These are phyloP conservation scores for Alternaria rosae DNA, from an alignment of 2,329 filamentous ascomycete species.

Conservation along the genomic window DNA sequence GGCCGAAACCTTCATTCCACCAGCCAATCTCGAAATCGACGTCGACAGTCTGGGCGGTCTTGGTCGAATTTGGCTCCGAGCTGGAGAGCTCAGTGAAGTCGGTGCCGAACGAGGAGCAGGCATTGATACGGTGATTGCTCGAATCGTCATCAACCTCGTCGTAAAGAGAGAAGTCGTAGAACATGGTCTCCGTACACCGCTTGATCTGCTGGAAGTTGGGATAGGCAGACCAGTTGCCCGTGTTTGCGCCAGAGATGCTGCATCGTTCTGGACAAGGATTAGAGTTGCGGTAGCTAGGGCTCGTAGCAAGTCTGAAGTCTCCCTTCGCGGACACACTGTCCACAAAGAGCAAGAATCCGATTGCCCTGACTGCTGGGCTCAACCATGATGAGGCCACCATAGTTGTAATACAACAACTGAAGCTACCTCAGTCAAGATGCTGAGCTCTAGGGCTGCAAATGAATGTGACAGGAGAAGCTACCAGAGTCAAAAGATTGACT, in stretches of 20 bases:
- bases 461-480: background rate
- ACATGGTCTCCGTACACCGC: conserved; percentile 2
- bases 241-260: background rate
- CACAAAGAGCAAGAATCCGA: background rate
- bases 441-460: background rate
- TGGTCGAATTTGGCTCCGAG: background rate
- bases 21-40: conserved; percentile 1
- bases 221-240: conserved; percentile 6
- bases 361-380: background rate
- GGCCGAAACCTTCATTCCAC: conserved; percentile 1
- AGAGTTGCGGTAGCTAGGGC: background rate
- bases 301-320: background rate
- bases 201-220: conserved; percentile 4
- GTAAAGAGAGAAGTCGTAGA: conserved; percentile 4
- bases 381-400: background rate
- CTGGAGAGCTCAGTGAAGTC: background rate
- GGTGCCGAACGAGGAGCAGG: conserved; percentile 1
- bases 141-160: background rate
- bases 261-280: conserved; percentile 4
- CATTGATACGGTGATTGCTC: conserved; percentile 1
- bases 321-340: background rate
- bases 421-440: background rate
- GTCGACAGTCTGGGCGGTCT: background rate
- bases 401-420: background rate
- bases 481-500: background rate